Conservation (phyloP, 2,329 filamentous ascomycete genomes). For the Aspergillus terreus region DNA sequence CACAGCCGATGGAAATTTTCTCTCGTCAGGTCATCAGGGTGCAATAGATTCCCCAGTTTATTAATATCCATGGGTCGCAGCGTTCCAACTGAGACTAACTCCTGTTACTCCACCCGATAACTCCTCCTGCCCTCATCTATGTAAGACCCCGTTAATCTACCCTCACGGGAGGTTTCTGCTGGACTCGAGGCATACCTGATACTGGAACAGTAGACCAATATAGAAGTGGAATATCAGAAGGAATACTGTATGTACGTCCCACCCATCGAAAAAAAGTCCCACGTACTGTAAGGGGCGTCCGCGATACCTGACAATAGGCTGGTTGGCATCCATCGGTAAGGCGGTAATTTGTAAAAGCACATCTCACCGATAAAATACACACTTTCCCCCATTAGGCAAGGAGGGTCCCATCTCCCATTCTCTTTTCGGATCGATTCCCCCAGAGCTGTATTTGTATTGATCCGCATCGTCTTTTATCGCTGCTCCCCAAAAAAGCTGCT, state of each 20-base stretch:
- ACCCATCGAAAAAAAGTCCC: too few relatives aligned
- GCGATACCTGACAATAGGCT: too few relatives aligned
- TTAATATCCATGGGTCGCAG: neutral
- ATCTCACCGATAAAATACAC: neutral
- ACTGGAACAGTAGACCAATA: too few relatives aligned
- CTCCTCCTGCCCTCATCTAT: too few relatives aligned
- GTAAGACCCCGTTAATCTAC: too few relatives aligned
- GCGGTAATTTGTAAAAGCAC: neutral
- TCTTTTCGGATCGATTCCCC: neutral
- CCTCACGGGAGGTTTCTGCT: too few relatives aligned
- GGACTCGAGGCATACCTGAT: too few relatives aligned
- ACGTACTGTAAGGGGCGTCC: too few relatives aligned
- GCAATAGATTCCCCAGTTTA: neutral
- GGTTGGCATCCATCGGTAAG: neutral
- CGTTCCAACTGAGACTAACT: neutral
- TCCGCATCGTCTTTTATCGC: neutral
- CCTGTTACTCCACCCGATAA: too few relatives aligned
- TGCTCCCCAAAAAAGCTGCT: constrained; percentile 1
- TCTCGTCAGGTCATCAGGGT: neutral
- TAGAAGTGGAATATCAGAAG: too few relatives aligned
- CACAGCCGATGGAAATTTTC: neutral
- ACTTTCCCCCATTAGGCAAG: neutral
- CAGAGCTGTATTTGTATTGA: neutral
- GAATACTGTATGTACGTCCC: too few relatives aligned
- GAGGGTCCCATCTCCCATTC: neutral